Evolutionary conservation across 2,329 filamentous ascomycete genomes (phyloP).

Genomic region (Diplodia sapinea): DNA sequence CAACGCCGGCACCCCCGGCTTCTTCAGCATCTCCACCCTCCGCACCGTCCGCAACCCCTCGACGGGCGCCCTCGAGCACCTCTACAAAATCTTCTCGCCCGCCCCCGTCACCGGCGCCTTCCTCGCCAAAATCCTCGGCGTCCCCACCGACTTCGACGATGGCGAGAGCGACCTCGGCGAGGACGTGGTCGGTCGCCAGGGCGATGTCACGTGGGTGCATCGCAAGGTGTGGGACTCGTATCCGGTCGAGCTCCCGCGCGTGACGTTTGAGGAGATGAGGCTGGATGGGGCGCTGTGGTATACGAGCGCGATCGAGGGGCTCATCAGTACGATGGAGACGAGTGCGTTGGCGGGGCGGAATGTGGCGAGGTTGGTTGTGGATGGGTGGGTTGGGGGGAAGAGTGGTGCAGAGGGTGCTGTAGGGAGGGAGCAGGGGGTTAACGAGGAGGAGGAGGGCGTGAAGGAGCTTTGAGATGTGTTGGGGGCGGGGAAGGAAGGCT

Average conservation of each 20-base stretch:
- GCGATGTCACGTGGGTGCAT: slow-evolving; percentile 74
- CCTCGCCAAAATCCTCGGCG: slow-evolving; percentile 57
- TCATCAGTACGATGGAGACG: slow-evolving; percentile 98
- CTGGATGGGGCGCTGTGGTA: slow-evolving; percentile 65
- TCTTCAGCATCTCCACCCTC: slow-evolving; percentile 85
- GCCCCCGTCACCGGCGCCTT: slow-evolving; percentile 54
- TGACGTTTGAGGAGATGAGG: slow-evolving; percentile 80
- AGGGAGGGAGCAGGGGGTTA: background rate
- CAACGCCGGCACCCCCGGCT: slow-evolving; percentile 69
- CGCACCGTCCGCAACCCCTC: slow-evolving; percentile 66
- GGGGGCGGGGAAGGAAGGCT: too few species aligned
- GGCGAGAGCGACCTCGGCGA: slow-evolving; percentile 37
- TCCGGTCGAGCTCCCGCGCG: slow-evolving; percentile 80
- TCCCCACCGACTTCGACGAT: slow-evolving; percentile 40
- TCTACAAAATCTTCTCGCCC: slow-evolving; percentile 73
- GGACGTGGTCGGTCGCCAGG: slow-evolving; percentile 38
- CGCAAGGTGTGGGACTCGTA: slow-evolving; percentile 83
- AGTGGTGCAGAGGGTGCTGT: background rate
- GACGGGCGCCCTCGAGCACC: slow-evolving; percentile 53
- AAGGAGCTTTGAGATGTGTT: slow-evolving; percentile 12
- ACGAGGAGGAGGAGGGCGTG: background rate
- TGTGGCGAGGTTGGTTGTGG: slow-evolving; percentile 72
- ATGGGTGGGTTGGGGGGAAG: slow-evolving; percentile 58
- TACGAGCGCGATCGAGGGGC: slow-evolving; percentile 78
- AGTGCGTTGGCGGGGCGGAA: slow-evolving; percentile 90